Evolutionary conservation across 2,329 filamentous ascomycete genomes (phyloP).

Genomic region (Penicillium hesseltinei): DNA sequence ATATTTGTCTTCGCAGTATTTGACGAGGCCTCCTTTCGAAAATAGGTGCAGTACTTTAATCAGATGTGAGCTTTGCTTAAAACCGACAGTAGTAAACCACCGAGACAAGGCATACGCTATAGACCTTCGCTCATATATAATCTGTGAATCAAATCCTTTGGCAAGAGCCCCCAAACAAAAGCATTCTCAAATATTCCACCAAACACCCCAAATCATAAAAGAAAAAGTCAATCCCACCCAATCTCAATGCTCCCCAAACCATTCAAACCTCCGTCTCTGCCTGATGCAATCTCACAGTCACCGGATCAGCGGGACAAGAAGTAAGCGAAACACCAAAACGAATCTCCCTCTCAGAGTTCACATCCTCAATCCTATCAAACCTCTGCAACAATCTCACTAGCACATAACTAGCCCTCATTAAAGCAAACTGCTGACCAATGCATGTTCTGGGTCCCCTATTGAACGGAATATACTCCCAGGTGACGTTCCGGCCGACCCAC

Average conservation of each 20-base stretch:
- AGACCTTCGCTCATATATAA: too few relatives aligned
- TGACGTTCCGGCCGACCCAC: conserved; percentile 49
- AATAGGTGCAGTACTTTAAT: too few relatives aligned
- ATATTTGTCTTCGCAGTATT: too few relatives aligned
- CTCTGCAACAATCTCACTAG: conserved; percentile 25
- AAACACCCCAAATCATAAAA: too few relatives aligned
- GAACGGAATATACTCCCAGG: conserved; percentile 43
- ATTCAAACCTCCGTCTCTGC: not conserved
- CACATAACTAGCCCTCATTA: conserved; percentile 23
- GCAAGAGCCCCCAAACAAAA: too few relatives aligned
- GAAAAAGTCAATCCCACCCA: too few relatives aligned
- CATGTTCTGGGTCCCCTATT: conserved; percentile 28
- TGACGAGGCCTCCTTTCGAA: too few relatives aligned
- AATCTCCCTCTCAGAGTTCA: not conserved
- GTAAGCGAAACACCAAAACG: not conserved
- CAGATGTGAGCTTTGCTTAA: too few relatives aligned
- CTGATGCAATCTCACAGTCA: not conserved
- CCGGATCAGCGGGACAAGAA: not conserved
- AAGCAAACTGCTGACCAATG: conserved; percentile 30
- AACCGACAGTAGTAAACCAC: too few relatives aligned
- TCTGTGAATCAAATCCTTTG: too few relatives aligned
- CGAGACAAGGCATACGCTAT: too few relatives aligned
- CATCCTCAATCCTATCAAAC: conserved; percentile 7
- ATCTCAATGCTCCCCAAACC: not conserved
- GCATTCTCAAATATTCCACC: too few relatives aligned